Evolutionary conservation across 1,284 basidiomycete species (phyloP), one percentile per base, ranked within the genome.

Genomic region (Cystobasidium slooffiae): DNA sequence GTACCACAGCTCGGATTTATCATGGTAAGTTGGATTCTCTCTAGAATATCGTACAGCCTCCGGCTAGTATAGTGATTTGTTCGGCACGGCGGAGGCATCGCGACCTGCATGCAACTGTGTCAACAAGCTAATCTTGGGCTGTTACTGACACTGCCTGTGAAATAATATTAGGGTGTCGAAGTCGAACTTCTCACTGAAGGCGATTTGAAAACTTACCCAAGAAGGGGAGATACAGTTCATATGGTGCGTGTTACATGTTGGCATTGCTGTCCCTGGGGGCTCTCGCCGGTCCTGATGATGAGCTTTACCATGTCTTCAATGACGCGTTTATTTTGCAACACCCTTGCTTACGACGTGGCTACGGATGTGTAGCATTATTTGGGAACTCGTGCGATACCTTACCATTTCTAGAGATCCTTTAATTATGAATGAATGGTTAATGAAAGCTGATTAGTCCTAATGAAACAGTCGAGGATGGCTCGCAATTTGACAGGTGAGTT

Each of bases 181-280:
- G 77, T 84, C 64, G 78, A 83, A 55, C 72, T 72, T 14, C 76
- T 83, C 68, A 55, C 77, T 4, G 69, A 80, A 43, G 83, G 83
- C 37, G 82, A 84, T 75, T 81, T 81, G 62, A 78, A 78, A 74
- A 82, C 76, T 74, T 81, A 76, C 77, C 82, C 80, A 76, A 81
- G 81, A 65, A 53, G 24, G 6, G 72, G 78, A 55, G 75, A 78
- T 68, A 78, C 76, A 6, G 76, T 75, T 20, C 18, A 22, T 39
- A 69, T 75, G 61, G 68, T 64, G 44, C 3, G 68, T n/a, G n/a
- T n/a, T n/a, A n/a, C n/a, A n/a, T n/a, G n/a, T n/a, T n/a, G n/a
- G n/a, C n/a, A n/a, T n/a, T n/a, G n/a, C n/a, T n/a, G n/a, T n/a
- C n/a, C n/a, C n/a, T n/a, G n/a, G n/a, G n/a, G n/a, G n/a, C n/a